Percentiles rank a stretch among this genome's conserved stretches.
phyloP scores from a whole-genome alignment of 1,284 basidiomycete species.

The Cystobasidium slooffiae region DNA sequence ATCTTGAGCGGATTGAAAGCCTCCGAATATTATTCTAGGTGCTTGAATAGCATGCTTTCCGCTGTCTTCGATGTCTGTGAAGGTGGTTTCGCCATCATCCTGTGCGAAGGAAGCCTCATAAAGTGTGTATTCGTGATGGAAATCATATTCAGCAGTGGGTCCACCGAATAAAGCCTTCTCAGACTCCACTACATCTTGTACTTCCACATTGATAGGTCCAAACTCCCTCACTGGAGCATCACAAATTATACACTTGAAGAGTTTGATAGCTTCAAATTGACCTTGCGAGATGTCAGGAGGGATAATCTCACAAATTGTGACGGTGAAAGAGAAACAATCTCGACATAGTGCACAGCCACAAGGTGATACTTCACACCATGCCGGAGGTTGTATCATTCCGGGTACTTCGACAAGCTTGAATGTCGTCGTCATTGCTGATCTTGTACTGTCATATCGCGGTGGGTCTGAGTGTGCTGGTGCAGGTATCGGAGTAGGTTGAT shows the following conservation, averaged over 20 bases:
- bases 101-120: not conserved
- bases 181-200: not conserved
- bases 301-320: not conserved
- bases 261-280: not conserved
- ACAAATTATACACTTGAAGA: constrained; percentile 16
- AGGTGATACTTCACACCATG: constrained; percentile 21
- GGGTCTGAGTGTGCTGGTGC: not conserved
- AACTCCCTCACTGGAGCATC: not conserved
- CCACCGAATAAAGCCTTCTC: not conserved
- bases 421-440: not conserved
- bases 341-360: constrained; percentile 31
- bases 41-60: too few species aligned
- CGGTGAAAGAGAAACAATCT: constrained; percentile 19
- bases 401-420: constrained; percentile 8
- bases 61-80: not conserved
- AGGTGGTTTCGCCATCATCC: not conserved
- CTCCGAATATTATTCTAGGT: not conserved
- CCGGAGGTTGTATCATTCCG: constrained; percentile 12
- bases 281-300: not conserved
- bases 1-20: constrained; percentile 17
- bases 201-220: constrained; percentile 16
- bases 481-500: not conserved
- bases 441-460: not conserved
- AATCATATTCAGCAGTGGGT: not conserved
- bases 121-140: not conserved